Conservation (phyloP, 768 basidiomycete species). For the Pholiota conissans region DNA sequence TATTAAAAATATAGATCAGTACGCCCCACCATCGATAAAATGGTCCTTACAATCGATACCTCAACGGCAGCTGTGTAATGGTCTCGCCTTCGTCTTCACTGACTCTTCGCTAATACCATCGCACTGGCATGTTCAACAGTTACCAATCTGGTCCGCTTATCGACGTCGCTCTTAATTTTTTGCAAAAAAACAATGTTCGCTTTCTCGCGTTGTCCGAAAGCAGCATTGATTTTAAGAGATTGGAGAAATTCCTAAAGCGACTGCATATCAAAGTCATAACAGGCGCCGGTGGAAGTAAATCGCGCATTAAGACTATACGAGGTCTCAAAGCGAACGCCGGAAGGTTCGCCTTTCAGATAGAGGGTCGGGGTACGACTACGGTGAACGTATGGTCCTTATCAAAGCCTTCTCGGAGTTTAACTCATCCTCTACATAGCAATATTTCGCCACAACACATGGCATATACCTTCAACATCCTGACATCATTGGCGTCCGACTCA, state of each 20-base stretch:
- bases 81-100: not conserved
- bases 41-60: conserved; percentile 48
- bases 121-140: conserved; percentile 20
- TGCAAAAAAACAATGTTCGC: conserved; percentile 23
- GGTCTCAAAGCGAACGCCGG: conserved; percentile 40
- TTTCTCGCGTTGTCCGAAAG: conserved; percentile 26
- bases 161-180: conserved; percentile 30
- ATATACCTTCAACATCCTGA: conserved; percentile 31
- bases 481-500: conserved; percentile 37
- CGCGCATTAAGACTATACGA: conserved; percentile 34
- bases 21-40: conserved; percentile 37
- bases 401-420: no score
- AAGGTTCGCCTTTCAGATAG: conserved; percentile 39
- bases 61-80: conserved; percentile 47
- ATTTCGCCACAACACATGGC: conserved; percentile 37
- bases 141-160: conserved; percentile 30
- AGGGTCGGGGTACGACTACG: conserved; percentile 32
- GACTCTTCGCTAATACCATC: not conserved
- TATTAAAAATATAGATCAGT: conserved; percentile 36
- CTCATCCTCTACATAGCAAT: conserved; percentile 30
- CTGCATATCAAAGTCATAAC: conserved; percentile 31
- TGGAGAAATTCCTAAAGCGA: conserved; percentile 39
- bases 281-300: conserved; percentile 9
- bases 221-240: conserved; percentile 23
- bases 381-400: conserved; percentile 43